These are phyloP conservation scores for Nitzschia sp. DNA, from an alignment of 108 stramenopile genomes.

Conservation along the genomic window DNA sequence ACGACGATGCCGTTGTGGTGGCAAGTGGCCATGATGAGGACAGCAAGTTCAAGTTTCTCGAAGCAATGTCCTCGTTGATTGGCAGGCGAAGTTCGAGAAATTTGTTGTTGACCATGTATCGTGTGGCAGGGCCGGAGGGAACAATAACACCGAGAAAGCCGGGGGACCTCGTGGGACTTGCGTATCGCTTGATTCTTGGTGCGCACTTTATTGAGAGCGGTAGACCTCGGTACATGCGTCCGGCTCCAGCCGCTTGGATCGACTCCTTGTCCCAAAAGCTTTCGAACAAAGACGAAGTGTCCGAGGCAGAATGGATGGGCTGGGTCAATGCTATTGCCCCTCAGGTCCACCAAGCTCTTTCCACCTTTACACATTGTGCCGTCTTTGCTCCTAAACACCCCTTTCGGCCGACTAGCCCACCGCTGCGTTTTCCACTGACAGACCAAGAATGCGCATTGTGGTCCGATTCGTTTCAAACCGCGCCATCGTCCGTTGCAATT, in stretches of 20 bases:
- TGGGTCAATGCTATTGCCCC: slow-evolving; percentile 9
- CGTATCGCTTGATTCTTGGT: slow-evolving; percentile 12
- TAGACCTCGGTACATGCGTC: neutral
- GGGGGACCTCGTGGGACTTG: neutral
- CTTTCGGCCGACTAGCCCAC: slow-evolving; percentile 3
- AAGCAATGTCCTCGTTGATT: neutral
- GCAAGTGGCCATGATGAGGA: slow-evolving; percentile 4
- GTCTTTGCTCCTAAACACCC: neutral
- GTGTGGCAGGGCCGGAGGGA: neutral
- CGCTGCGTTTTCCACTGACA: neutral
- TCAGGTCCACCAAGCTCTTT: neutral
- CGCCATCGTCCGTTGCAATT: slow-evolving; percentile 13
- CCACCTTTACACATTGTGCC: slow-evolving; percentile 7
- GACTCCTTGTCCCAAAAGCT: slow-evolving; percentile 3
- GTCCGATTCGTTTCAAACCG: slow-evolving; percentile 6
- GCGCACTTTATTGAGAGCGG: neutral
- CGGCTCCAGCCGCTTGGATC: slow-evolving; percentile 5
- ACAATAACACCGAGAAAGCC: neutral
- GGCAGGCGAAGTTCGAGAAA: neutral
- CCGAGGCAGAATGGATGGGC: neutral
- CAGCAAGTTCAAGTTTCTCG: neutral
- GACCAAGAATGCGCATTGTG: slow-evolving; percentile 9
- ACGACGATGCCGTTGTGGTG: slow-evolving; percentile 1
- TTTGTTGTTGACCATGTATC: neutral
- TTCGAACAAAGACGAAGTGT: neutral